Percentiles rank a stretch among this genome's conserved stretches.
phyloP scores from a whole-genome alignment of 2,329 filamentous ascomycete species.

The Leptographium procerum region DNA sequence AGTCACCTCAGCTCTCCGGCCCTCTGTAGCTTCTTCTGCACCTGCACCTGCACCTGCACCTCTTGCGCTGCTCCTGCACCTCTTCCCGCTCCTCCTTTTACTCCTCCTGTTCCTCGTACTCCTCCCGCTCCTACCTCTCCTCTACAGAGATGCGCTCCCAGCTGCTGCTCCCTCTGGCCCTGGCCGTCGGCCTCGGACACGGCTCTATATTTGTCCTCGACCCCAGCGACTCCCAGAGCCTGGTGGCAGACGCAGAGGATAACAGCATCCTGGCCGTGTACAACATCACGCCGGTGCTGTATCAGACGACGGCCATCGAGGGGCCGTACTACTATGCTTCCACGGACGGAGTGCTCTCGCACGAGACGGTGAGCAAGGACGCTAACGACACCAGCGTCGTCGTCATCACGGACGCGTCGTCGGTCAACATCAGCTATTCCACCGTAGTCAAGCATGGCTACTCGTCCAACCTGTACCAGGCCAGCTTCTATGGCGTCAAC shows the following conservation, averaged over 20 bases:
- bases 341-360: background rate
- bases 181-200: background rate
- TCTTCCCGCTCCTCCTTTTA: too few species aligned
- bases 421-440: background rate
- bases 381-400: conserved; percentile 6
- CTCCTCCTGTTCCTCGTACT: too few species aligned
- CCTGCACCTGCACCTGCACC: too few species aligned
- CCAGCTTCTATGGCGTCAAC: conserved; percentile 9
- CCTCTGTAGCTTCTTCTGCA: too few species aligned
- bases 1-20: too few species aligned
- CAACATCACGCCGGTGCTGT: background rate
- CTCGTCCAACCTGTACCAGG: background rate
- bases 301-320: background rate
- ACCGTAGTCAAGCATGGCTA: conserved; percentile 5
- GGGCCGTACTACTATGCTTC: background rate
- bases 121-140: too few species aligned
- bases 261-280: background rate
- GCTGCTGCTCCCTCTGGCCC: background rate
- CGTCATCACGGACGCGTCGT: background rate
- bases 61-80: too few species aligned
- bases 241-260: background rate
- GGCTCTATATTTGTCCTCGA: background rate
- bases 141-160: background rate
- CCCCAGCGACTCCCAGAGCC: background rate
- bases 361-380: background rate